A percentile compares a stretch with the other conserved stretches of the same genome.
These are phyloP conservation scores for Exidia glandulosa DNA, from an alignment of 768 basidiomycete genomes.

Conservation along the genomic window DNA sequence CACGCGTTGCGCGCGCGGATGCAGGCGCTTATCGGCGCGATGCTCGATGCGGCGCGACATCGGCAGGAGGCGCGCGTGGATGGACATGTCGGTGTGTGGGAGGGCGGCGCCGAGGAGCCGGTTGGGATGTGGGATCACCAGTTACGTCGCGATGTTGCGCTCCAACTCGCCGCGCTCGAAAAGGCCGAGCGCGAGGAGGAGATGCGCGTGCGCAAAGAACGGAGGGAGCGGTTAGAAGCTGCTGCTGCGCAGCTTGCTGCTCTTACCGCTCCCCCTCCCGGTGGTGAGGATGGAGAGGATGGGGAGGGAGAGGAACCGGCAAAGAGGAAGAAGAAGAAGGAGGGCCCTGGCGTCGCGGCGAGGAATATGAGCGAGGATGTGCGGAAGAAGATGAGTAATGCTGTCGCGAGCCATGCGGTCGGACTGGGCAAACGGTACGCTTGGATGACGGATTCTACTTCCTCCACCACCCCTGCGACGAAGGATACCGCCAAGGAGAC, in stretches of 20 bases:
- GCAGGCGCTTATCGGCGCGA: slow-evolving; percentile 53
- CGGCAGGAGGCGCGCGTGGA: slow-evolving; percentile 63
- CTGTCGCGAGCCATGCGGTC: slow-evolving; percentile 81
- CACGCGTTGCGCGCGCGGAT: slow-evolving; percentile 68
- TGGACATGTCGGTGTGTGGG: slow-evolving; percentile 54
- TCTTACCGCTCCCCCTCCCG: slow-evolving; percentile 30
- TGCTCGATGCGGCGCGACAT: slow-evolving; percentile 59
- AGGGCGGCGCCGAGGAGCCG: slow-evolving; percentile 31
- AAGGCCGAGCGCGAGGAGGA: slow-evolving; percentile 79
- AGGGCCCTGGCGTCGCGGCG: slow-evolving; percentile 74
- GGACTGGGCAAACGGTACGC: slow-evolving; percentile 68
- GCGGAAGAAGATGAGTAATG: slow-evolving; percentile 84
- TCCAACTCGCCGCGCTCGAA: slow-evolving; percentile 67
- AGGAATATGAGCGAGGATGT: slow-evolving; percentile 88
- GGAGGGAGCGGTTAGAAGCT: slow-evolving; percentile 61
- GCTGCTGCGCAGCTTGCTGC: slow-evolving; percentile 55
- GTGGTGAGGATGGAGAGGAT: slow-evolving; percentile 38
- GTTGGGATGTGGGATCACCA: slow-evolving; percentile 70
- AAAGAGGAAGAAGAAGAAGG: slow-evolving; percentile 52
- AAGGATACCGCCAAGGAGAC: slow-evolving; percentile 11
- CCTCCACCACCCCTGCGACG: slow-evolving; percentile 27
- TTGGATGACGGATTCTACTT: slow-evolving; percentile 72
- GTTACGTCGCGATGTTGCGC: slow-evolving; percentile 68
- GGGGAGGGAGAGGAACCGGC: slow-evolving; percentile 48
- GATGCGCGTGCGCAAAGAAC: slow-evolving; percentile 55